Evolutionary conservation across 805 yeast genomes (phyloP), one percentile per base, ranked within the genome.

Genomic region (Clavispora santaluciae): DNA sequence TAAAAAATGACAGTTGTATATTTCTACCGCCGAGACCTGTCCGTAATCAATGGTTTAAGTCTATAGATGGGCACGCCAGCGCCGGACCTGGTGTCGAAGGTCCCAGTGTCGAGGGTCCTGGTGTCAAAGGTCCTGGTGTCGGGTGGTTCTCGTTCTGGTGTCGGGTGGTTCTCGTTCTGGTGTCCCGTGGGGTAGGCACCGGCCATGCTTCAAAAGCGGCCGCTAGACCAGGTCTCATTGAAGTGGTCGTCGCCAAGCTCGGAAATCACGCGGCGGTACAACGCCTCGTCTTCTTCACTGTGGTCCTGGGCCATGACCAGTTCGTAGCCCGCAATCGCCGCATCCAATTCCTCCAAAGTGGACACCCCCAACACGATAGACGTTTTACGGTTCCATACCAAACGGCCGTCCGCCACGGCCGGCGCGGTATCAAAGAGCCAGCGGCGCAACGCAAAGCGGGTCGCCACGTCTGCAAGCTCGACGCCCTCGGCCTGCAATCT

Each of bases 401-500:
- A 45, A 6, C 42, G 46, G 3, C 41, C 49, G 6, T 6, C 4
- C 6, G 22, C 45, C 28, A 13, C 30, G 5, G 31, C 35, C 22
- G 40, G 33, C 26, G n/a, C 35, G 6, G 60, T 50, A 9, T 54
- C 60, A 39, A 64, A 64, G 12, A 68, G 50, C 88, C 90, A 85
- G 39, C 70, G 63, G 35, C 75, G 63, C 29, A 85, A 63, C 0
- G 96, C 90, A 59, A 71, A 91, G 45, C 93, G 68, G 1, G 86
- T 80, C 2, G 96, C 86, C 45, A 89, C 60, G 46, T 84, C 91
- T 0, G 96, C 95, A 39, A 91, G 64, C 45, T 88, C 93, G 3
- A 78, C 69, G 6, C 72, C 64, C 3, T 61, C 54, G 5, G 54
- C 39, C 33, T 57, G 41, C 37, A 76, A 59, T n/a, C 60, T 45